Evolutionary conservation across 305 asterid species (phyloP).

Genomic region (Plantago coronopus): DNA sequence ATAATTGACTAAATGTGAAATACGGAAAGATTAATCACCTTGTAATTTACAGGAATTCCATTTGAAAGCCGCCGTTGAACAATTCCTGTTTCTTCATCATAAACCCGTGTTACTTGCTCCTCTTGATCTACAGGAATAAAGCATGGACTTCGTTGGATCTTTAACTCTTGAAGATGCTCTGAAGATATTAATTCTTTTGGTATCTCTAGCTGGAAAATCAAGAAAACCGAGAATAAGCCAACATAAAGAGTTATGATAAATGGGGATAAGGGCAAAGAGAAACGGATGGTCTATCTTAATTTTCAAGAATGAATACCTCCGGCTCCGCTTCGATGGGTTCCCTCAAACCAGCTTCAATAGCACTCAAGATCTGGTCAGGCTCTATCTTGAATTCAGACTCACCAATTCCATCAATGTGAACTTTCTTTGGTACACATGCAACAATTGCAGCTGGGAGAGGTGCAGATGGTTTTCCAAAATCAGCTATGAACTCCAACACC

Average conservation of each 20-base stretch:
- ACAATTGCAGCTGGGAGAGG: constrained; percentile 97
- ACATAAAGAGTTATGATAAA: constrained; percentile 11
- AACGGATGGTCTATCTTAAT: constrained; percentile 14
- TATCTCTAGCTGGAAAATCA: constrained; percentile 78
- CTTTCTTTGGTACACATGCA: constrained; percentile 88
- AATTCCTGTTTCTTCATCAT: constrained; percentile 85
- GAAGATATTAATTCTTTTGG: constrained; percentile 82
- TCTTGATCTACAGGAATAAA: constrained; percentile 64
- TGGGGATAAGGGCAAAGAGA: constrained; percentile 2
- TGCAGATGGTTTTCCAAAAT: constrained; percentile 88
- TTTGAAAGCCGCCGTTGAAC: constrained; percentile 85
- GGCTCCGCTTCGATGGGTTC: constrained; percentile 95
- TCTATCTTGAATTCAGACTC: constrained; percentile 82
- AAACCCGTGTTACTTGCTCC: constrained; percentile 44
- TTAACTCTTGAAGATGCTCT: constrained; percentile 56
- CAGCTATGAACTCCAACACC: constrained; percentile 92
- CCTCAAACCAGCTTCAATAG: constrained; percentile 83
- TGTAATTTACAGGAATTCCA: constrained; percentile 96
- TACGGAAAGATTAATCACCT: constrained; percentile 39
- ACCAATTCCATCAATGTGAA: constrained; percentile 75
- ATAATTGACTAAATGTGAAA: constrained; percentile 12
- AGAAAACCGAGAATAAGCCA: constrained; percentile 23
- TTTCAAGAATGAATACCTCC: constrained; percentile 49
- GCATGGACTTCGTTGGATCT: constrained; percentile 54
- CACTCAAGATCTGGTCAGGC: constrained; percentile 72